phyloP scores from a whole-genome alignment of 139 green algal genomes.

The Asterochloris erici region DNA sequence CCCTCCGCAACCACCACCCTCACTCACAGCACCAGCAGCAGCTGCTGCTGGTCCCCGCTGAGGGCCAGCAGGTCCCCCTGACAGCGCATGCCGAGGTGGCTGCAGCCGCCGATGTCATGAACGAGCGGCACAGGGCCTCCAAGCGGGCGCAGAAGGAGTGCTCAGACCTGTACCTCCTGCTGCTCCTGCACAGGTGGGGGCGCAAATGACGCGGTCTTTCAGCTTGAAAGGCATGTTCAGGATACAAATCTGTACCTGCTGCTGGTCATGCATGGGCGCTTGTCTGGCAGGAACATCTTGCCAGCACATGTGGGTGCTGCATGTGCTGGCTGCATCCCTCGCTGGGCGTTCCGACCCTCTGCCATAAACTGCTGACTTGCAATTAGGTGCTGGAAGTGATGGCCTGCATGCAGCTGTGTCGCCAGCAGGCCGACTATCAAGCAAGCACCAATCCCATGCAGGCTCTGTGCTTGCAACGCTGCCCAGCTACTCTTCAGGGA shows the following conservation, averaged over 20 bases:
- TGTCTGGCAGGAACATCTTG: background rate
- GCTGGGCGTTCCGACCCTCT: no score
- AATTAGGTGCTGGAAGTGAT: no score
- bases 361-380: no score
- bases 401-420: no score
- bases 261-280: background rate
- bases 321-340: no score
- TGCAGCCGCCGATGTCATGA: constrained; percentile 42
- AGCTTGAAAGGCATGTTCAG: background rate
- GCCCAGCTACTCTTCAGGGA: no score
- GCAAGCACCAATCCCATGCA: no score
- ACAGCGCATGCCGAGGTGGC: constrained; percentile 34
- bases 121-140: constrained; percentile 50
- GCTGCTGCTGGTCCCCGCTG: background rate
- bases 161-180: constrained; percentile 65
- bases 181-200: constrained; percentile 46
- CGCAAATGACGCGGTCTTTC: no score
- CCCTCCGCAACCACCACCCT: background rate
- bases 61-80: background rate
- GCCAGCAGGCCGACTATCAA: no score
- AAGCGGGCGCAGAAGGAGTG: constrained; percentile 63
- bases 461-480: no score
- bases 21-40: background rate
- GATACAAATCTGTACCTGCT: background rate
- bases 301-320: no score